Evolutionary conservation across 2,329 filamentous ascomycete genomes (phyloP).

Genomic region (Penicillium sp.): DNA sequence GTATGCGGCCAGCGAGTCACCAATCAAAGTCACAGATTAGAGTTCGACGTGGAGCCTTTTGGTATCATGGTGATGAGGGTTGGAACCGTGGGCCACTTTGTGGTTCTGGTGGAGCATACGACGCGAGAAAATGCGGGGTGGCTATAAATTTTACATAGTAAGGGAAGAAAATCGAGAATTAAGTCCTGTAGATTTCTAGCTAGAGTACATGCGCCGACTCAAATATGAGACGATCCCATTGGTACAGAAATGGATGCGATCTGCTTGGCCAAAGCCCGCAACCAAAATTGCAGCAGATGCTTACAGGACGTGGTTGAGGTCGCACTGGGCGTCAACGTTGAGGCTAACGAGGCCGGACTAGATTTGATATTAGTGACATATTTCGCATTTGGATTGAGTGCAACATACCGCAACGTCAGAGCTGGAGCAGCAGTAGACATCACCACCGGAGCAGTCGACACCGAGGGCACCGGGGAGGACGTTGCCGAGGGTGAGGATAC

Average conservation of each 20-base stretch:
- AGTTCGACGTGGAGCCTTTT: too few relatives aligned
- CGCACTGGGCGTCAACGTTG: conserved; percentile 13
- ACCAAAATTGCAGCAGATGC: neutral
- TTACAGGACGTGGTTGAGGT: conserved; percentile 14
- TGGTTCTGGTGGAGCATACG: too few relatives aligned
- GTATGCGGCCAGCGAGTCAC: too few relatives aligned
- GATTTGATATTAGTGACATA: neutral
- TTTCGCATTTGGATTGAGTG: too few relatives aligned
- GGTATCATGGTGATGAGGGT: too few relatives aligned
- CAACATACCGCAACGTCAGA: conserved; percentile 6
- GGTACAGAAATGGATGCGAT: neutral
- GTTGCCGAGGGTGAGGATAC: conserved; percentile 15
- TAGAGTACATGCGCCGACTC: neutral
- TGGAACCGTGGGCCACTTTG: too few relatives aligned
- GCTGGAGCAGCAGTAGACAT: conserved; percentile 14
- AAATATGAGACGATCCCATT: neutral
- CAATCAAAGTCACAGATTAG: too few relatives aligned
- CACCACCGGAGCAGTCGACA: conserved; percentile 12
- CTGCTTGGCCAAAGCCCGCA: neutral
- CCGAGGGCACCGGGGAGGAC: conserved; percentile 12
- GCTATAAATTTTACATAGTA: too few relatives aligned
- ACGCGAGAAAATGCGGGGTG: too few relatives aligned
- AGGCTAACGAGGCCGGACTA: conserved; percentile 15
- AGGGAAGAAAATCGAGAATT: neutral
- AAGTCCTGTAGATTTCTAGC: neutral